A percentile compares a stretch with the other conserved stretches of the same genome.
Conservation (phyloP, 1,284 basidiomycete species). For the Cyathus pygmaeus region DNA sequence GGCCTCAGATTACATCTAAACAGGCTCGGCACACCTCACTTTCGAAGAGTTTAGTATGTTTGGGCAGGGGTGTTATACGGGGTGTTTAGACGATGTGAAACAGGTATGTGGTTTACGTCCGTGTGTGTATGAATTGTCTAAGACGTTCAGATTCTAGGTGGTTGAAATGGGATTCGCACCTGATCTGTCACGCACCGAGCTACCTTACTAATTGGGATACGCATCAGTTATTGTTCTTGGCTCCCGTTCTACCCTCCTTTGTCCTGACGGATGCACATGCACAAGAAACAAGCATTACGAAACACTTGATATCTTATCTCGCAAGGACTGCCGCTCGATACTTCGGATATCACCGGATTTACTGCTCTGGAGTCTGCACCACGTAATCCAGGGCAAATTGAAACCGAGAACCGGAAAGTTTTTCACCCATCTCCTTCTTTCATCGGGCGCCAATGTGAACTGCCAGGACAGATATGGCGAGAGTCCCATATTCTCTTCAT, state of each 20-base stretch:
- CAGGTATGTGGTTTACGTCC: no score
- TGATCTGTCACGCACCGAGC: slow-evolving; percentile 54
- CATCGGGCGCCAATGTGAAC: slow-evolving; percentile 51
- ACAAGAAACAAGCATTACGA: slow-evolving; percentile 33
- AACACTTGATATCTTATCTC: slow-evolving; percentile 49
- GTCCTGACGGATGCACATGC: not conserved
- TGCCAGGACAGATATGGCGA: slow-evolving; percentile 54
- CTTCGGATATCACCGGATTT: slow-evolving; percentile 53
- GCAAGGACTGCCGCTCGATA: slow-evolving; percentile 48
- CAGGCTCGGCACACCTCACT: no score
- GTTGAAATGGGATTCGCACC: slow-evolving; percentile 52
- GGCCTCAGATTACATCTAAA: no score
- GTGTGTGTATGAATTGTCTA: no score
- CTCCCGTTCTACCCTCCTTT: no score
- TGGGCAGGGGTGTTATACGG: no score
- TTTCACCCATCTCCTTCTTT: slow-evolving; percentile 31
- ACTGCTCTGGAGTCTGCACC: slow-evolving; percentile 59
- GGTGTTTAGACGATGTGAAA: no score
- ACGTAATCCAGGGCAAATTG: slow-evolving; percentile 24
- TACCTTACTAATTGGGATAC: slow-evolving; percentile 58
- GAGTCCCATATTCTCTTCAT: slow-evolving; percentile 44
- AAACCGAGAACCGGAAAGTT: slow-evolving; percentile 4
- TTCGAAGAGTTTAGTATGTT: no score
- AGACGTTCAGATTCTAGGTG: slow-evolving; percentile 33
- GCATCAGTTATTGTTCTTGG: no score